phyloP scores from a whole-genome alignment of 805 yeast species.

The Kodamaea lidongshanica region DNA sequence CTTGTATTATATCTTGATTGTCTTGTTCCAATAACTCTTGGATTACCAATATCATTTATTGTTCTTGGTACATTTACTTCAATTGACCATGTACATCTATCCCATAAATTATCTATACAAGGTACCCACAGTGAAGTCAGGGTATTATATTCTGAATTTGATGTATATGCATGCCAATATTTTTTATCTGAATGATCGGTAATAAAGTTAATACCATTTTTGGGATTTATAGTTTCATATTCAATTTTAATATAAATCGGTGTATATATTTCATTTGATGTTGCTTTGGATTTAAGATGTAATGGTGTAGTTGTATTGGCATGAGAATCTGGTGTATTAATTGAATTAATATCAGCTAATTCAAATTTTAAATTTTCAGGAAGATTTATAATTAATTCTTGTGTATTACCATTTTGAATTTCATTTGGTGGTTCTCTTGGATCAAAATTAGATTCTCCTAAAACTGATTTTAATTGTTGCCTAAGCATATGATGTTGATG shows the following conservation, averaged over 20 bases:
- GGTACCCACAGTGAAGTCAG: conserved; percentile 98
- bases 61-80: conserved; percentile 82
- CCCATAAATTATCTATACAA: conserved; percentile 84
- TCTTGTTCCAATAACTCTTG: conserved; percentile 36
- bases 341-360: conserved; percentile 43
- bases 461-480: conserved; percentile 47
- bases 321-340: conserved; percentile 26
- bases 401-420: conserved; percentile 38
- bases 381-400: conserved; percentile 56
- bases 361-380: conserved; percentile 64
- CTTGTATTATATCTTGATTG: conserved; percentile 13
- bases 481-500: conserved; percentile 57
- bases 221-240: conserved; percentile 59
- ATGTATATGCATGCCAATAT: conserved; percentile 82
- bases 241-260: conserved; percentile 69
- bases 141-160: conserved; percentile 68
- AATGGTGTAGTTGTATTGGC: conserved; percentile 29
- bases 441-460: conserved; percentile 40
- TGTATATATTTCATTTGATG: conserved; percentile 44
- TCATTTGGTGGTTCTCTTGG: conserved; percentile 15
- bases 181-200: conserved; percentile 47
- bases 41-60: conserved; percentile 59
- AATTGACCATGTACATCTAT: conserved; percentile 85
- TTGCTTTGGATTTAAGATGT: conserved; percentile 28
- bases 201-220: conserved; percentile 70